Evolutionary conservation across 495 filamentous ascomycete genomes (phyloP), one percentile per base, ranked within the genome.

Genomic region (Niebla homalea): DNA sequence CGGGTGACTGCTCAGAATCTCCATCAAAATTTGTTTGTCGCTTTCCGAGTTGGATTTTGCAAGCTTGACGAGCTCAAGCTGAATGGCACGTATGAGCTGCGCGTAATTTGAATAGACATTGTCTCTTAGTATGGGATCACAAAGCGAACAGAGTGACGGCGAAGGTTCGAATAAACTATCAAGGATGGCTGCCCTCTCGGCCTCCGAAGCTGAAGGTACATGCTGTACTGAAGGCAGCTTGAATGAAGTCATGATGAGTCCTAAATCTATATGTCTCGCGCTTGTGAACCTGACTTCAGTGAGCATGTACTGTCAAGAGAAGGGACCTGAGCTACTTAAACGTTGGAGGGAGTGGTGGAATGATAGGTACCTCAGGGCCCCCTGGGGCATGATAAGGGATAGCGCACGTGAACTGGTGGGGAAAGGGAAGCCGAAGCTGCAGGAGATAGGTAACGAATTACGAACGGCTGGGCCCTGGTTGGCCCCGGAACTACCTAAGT

Each of bases 91-190:
- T 51, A 83, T 78, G 19, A 82, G 71, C 51, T 64, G 71, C 55
- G 69, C 57, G 61, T 81, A 87, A 45, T 70, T 80, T 10, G 66
- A 51, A 69, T 88, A 90, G 3, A 66, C 65, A 38, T 76, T 69
- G n/a, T 73, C 70, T 48, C 73, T 74, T 14, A 93, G 72, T 11
- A 80, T 63, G 2, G 84, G 80, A 19, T 85, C 60, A 48, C 80
- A 78, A 43, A 94, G 71, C 20, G 74, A 69, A 61, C 89, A 85
- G 3, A 96, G 74, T 25, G 83, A 76, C 8, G 76, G 64, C 15
- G 81, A 87, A 14, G 90, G 83, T 59, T 97, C 90, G 67, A 96
- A 97, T 43, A 96, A 84, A 5, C 74, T 71, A 66, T 93, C 85
- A 44, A 95, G 81, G 44, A 85, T 71, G 16, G 73, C 65, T 42